phyloP scores from a whole-genome alignment of 768 basidiomycete genomes.

The Coprinopsis strossmayeri region DNA sequence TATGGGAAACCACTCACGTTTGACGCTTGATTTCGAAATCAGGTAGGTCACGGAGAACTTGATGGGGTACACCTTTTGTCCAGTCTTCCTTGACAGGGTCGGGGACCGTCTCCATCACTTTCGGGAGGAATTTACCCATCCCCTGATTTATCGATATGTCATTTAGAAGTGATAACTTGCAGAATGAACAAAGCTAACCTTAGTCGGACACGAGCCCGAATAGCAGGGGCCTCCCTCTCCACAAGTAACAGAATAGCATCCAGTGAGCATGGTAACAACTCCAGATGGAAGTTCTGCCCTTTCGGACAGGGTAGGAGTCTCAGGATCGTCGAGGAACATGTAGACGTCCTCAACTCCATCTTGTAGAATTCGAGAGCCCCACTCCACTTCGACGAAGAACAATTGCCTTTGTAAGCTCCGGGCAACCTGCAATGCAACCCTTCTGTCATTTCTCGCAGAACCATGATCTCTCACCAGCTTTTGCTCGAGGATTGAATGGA shows the following conservation, averaged over 20 bases:
- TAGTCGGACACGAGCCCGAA: slow-evolving; percentile 72
- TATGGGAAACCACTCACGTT: slow-evolving; percentile 33
- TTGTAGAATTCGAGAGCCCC: slow-evolving; percentile 75
- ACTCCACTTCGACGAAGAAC: slow-evolving; percentile 96
- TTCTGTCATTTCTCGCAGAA: slow-evolving; percentile 68
- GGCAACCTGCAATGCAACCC: slow-evolving; percentile 82
- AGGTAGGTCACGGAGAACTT: slow-evolving; percentile 44
- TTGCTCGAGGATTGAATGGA: slow-evolving; percentile 81
- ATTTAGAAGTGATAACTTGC: background rate
- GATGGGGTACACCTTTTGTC: slow-evolving; percentile 38
- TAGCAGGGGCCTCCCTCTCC: slow-evolving; percentile 78
- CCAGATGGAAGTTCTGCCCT: slow-evolving; percentile 77
- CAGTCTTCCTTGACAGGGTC: slow-evolving; percentile 34
- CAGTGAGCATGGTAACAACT: slow-evolving; percentile 82
- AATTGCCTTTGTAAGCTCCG: slow-evolving; percentile 87
- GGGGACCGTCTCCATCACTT: slow-evolving; percentile 24
- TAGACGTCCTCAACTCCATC: slow-evolving; percentile 93
- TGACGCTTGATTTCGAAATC: slow-evolving; percentile 80
- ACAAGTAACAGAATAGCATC: slow-evolving; percentile 87
- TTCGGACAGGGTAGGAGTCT: slow-evolving; percentile 55
- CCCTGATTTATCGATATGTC: slow-evolving; percentile 1
- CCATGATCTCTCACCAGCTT: slow-evolving; percentile 75
- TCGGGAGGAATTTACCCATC: slow-evolving; percentile 15
- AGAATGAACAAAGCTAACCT: slow-evolving; percentile 30
- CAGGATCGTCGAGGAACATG: slow-evolving; percentile 83